Evolutionary conservation across 208 protist genomes (phyloP).

Genomic region (Acanthamoeba quina): DNA sequence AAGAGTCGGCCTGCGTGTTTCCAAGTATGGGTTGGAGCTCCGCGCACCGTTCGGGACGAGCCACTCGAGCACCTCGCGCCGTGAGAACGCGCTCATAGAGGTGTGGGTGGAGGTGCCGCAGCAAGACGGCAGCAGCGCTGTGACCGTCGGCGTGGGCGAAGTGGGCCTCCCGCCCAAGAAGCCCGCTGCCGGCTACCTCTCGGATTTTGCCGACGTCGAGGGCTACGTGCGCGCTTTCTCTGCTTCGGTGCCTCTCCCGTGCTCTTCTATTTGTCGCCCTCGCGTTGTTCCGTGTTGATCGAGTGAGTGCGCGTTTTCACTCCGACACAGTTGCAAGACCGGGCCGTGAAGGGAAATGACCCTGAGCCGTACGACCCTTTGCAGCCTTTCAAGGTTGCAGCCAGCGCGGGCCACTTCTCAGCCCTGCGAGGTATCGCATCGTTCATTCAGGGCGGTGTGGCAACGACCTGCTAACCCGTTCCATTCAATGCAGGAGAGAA

Average conservation of each 20-base stretch:
- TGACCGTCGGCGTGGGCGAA: slow-evolving; percentile 2
- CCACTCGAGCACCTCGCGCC: slow-evolving; percentile 22
- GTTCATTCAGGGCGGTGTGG: background rate
- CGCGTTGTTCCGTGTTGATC: background rate
- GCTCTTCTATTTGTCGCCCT: no score
- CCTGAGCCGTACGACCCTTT: background rate
- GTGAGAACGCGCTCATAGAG: slow-evolving; percentile 59
- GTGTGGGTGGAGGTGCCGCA: slow-evolving; percentile 15
- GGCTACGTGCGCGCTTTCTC: slow-evolving; percentile 22
- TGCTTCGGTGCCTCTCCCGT: background rate
- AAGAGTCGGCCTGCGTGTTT: background rate
- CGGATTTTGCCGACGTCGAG: slow-evolving; percentile 18
- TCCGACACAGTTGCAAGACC: background rate
- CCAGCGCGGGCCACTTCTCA: background rate
- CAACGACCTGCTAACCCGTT: background rate
- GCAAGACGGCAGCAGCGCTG: background rate
- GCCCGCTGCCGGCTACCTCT: slow-evolving; percentile 34
- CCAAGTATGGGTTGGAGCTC: slow-evolving; percentile 10
- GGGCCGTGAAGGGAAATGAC: background rate
- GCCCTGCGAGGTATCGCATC: background rate
- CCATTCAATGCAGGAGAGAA: background rate
- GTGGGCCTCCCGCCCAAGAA: slow-evolving; percentile 52
- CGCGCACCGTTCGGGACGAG: slow-evolving; percentile 38
- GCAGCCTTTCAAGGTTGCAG: background rate
- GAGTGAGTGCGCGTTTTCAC: background rate